A percentile compares a stretch with the other conserved stretches of the same genome.
These are phyloP conservation scores for Platanthera guangdongensis DNA, from an alignment of 106 monocot genomes.

Conservation along the genomic window DNA sequence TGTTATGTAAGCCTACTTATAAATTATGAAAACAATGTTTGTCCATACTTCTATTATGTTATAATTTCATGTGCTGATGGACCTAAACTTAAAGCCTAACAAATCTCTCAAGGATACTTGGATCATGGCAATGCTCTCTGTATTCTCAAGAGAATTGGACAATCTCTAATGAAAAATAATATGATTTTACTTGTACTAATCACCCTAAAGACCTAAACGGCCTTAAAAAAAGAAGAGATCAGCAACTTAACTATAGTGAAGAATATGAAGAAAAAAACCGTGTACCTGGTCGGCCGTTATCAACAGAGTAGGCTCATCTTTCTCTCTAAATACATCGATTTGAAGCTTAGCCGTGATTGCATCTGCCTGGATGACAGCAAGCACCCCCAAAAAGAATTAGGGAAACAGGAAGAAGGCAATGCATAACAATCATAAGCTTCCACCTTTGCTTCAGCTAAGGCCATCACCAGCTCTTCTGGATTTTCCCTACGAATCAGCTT, in stretches of 20 bases:
- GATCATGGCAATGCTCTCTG: no score
- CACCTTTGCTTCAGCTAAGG: slow-evolving; percentile 60
- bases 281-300: slow-evolving; percentile 80
- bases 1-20: no score
- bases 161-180: not conserved
- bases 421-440: not conserved
- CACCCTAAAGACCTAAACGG: not conserved
- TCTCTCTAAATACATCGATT: slow-evolving; percentile 15
- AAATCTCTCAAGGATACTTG: no score
- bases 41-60: no score
- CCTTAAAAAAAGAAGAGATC: not conserved
- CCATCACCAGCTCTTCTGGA: slow-evolving; percentile 65
- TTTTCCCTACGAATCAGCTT: slow-evolving; percentile 50
- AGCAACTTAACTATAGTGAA: not conserved
- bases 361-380: slow-evolving; percentile 44
- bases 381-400: not conserved
- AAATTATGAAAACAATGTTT: no score
- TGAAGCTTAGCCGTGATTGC: slow-evolving; percentile 51
- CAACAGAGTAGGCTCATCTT: slow-evolving; percentile 48
- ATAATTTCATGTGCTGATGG: no score
- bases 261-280: not conserved
- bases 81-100: no score
- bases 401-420: not conserved
- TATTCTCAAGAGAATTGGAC: no score
- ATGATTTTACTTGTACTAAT: not conserved